These are phyloP conservation scores for Tuber melanosporum DNA, from an alignment of 495 filamentous ascomycete species.

Conservation along the genomic window DNA sequence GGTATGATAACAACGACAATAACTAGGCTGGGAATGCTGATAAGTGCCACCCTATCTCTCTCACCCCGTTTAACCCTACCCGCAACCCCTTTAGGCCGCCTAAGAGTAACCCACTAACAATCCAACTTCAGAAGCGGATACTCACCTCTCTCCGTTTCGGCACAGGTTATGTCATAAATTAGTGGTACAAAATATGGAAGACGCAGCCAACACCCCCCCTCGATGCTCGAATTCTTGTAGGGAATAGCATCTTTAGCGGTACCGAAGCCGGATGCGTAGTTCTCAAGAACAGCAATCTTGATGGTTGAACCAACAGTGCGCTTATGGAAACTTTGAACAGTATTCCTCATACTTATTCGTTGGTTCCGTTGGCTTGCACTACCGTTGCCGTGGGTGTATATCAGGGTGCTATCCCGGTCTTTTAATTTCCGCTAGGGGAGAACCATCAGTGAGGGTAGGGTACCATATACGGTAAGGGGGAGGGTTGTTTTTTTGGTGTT, in stretches of 20 bases:
- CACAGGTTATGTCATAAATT: constrained; percentile 44
- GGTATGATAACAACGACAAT: constrained; percentile 50
- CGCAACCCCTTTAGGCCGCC: constrained; percentile 30
- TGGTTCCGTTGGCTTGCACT: constrained; percentile 44
- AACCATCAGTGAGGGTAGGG: neutral
- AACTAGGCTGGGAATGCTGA: constrained; percentile 48
- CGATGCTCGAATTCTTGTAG: constrained; percentile 59
- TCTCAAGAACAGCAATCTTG: constrained; percentile 53
- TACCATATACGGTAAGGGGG: neutral
- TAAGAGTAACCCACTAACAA: constrained; percentile 56
- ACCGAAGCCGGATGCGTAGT: constrained; percentile 51
- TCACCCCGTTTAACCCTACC: neutral
- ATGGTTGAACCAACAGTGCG: constrained; percentile 48
- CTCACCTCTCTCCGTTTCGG: constrained; percentile 58
- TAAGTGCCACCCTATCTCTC: neutral
- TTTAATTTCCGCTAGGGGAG: constrained; percentile 4
- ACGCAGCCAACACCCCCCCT: constrained; percentile 59
- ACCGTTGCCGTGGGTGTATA: constrained; percentile 22
- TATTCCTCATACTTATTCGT: constrained; percentile 51
- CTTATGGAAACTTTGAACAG: constrained; percentile 48
- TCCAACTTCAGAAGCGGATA: constrained; percentile 57
- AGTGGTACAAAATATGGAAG: constrained; percentile 45
- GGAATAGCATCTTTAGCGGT: constrained; percentile 53
- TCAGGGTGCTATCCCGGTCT: constrained; percentile 19
- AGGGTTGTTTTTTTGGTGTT: neutral